A percentile compares a stretch with the other conserved stretches of the same genome.
Evolutionary conservation across 176 grass and related monocot genomes (phyloP).

Genomic region (Musa beccarii): DNA sequence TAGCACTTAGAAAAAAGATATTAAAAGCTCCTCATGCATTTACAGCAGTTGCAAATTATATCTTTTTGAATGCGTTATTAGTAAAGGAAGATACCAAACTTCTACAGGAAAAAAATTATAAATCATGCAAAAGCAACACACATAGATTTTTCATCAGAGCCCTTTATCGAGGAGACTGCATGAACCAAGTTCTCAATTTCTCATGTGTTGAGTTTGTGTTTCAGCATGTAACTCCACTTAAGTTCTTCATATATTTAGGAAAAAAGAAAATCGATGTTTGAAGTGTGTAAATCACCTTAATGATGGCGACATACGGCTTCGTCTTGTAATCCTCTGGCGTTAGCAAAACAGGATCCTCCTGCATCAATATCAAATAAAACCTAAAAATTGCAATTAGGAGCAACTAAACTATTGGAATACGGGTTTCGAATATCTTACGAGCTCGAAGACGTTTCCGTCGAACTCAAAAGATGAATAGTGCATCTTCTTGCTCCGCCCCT

Average conservation of each 20-base stretch:
- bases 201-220: not conserved
- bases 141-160: too few relatives aligned
- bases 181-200: not conserved
- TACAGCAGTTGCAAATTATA: too few relatives aligned
- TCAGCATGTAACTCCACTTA: not conserved
- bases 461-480: conserved; percentile 77
- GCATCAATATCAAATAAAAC: conserved; percentile 16
- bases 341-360: conserved; percentile 93
- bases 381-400: not conserved
- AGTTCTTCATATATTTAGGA: not conserved
- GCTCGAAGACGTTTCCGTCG: conserved; percentile 70
- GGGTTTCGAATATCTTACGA: conserved; percentile 38
- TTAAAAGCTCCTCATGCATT: too few relatives aligned
- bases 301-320: conserved; percentile 90
- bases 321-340: conserved; percentile 53
- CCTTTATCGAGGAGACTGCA: too few relatives aligned
- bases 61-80: too few relatives aligned
- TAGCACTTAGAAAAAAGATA: too few relatives aligned
- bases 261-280: too few relatives aligned
- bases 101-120: too few relatives aligned
- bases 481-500: conserved; percentile 59
- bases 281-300: conserved; percentile 41
- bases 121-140: too few relatives aligned
- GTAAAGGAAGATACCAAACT: too few relatives aligned
- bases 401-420: not conserved